Evolutionary conservation across 177 flowering plant species (phyloP), one percentile per base, ranked within the genome.

Genomic region (Vitis hybrid): DNA sequence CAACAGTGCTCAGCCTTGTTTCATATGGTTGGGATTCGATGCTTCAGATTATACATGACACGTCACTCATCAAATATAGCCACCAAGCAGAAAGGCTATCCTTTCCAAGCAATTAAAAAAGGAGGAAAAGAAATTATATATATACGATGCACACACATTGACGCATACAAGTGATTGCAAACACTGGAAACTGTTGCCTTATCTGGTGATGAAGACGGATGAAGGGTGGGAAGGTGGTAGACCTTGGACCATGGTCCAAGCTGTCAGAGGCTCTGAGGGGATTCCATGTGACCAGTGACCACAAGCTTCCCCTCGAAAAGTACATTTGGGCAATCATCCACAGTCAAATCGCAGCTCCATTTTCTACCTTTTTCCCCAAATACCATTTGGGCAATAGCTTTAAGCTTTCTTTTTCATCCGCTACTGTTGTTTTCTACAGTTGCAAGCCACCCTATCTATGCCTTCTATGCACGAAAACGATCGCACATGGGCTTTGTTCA

Each of bases 251-350:
- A 81, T 72, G 81, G 81, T 78, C 83, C 82, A 76, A 75, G 11
- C 52, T 83, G 86, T 79, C 85, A 83, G 86, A 58, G 15, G 50
- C 62, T 15, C 65, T 69, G 66, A 76, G 65, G 51, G 74, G 65
- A 74, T 77, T 79, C 86, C 88, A 87, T 83, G 88, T 84, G 88
- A 83, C 62, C 69, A 67, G 88, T 84, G 88, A 83, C 62, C 69
- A 65, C 49, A 64, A 56, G 52, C 67, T 14, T 52, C 52, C 69
- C 66, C 76, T 63, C 58, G 65, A 60, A 64, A 63, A 65, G 69
- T 76, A 66, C 83, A 74, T 66, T 21, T 21, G 15, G 57, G 63
- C 66, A 65, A 80, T 71, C 72, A 71, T 62, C 69, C 30, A 62
- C 63, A 66, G 7, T 40, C 46, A 5, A 40, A 40, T 40, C 46